Conservation (phyloP, 371 early-diverging fungal species). For the Mortierella sp. region DNA sequence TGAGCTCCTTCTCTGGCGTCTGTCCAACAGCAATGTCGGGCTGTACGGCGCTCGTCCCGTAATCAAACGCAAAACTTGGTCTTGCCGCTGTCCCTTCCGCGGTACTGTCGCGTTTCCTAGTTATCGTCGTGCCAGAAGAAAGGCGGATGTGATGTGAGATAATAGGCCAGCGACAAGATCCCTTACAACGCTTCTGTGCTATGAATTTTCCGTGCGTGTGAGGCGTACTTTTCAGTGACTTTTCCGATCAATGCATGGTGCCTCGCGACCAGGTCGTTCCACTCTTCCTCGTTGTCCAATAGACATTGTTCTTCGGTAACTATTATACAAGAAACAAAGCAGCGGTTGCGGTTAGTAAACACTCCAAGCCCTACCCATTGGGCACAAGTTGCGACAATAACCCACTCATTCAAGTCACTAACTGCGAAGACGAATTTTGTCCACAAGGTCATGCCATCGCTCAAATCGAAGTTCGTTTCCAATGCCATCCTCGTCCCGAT, state of each 20-base stretch:
- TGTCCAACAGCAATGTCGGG: background rate
- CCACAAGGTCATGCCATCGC: conserved; percentile 70
- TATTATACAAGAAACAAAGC: background rate
- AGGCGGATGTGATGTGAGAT: background rate
- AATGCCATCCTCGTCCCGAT: conserved; percentile 62
- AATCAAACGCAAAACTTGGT: conserved; percentile 33
- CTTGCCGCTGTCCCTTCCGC: background rate
- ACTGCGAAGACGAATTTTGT: conserved; percentile 67
- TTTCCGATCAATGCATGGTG: conserved; percentile 54
- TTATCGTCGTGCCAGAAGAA: background rate
- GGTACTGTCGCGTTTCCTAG: conserved; percentile 10
- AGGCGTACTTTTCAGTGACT: conserved; percentile 34
- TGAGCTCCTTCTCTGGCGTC: conserved; percentile 18
- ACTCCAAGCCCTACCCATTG: no score
- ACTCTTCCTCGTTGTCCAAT: conserved; percentile 47
- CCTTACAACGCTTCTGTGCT: no score
- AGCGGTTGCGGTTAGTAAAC: no score
- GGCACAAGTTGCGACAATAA: background rate
- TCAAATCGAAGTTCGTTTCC: conserved; percentile 66
- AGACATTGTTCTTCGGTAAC: conserved; percentile 54
- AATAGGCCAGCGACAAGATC: background rate
- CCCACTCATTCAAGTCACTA: background rate
- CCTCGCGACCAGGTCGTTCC: conserved; percentile 50
- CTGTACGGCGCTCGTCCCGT: conserved; percentile 31
- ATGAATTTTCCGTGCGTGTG: no score